Conservation (phyloP, 306 rosid species). For the Quillaja saponaria region DNA sequence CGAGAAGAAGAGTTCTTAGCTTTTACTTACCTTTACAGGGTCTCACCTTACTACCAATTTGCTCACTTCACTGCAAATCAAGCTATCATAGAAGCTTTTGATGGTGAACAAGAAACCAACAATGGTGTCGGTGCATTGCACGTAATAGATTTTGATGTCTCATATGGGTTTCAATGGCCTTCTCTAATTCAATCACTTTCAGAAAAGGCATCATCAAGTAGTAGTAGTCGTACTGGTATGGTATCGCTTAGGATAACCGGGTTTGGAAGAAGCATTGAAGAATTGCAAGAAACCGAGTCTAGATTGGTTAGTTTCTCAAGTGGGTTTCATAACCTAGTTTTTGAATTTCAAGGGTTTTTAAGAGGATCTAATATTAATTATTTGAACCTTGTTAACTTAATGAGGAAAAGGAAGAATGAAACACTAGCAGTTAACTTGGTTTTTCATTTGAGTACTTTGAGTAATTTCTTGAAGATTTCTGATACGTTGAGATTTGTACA, state of each 20-base stretch:
- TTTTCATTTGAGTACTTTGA: constrained; percentile 52
- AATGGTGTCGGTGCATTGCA: constrained; percentile 44
- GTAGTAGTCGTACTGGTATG: constrained; percentile 24
- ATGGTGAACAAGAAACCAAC: constrained; percentile 59
- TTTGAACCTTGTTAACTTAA: constrained; percentile 28
- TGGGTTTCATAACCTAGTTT: constrained; percentile 48
- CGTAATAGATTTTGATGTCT: constrained; percentile 68
- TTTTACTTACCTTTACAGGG: constrained; percentile 60
- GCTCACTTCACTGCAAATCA: constrained; percentile 60
- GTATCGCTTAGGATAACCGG: constrained; percentile 58
- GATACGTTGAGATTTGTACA: constrained; percentile 63
- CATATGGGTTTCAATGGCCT: constrained; percentile 86
- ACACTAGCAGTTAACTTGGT: constrained; percentile 69
- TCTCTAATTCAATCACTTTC: constrained; percentile 51
- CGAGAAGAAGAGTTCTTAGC: constrained; percentile 54
- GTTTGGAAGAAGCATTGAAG: constrained; percentile 54
- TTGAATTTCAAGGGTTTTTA: constrained; percentile 69
- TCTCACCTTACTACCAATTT: constrained; percentile 71
- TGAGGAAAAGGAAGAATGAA: constrained; percentile 58
- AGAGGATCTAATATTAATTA: constrained; percentile 38
- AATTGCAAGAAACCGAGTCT: constrained; percentile 64
- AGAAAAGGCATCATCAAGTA: constrained; percentile 31
- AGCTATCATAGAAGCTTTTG: constrained; percentile 51
- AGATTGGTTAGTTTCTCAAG: constrained; percentile 66
- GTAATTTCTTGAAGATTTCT: constrained; percentile 43